Conservation (phyloP, 768 basidiomycete species). For the Strobilomyces confusus region DNA sequence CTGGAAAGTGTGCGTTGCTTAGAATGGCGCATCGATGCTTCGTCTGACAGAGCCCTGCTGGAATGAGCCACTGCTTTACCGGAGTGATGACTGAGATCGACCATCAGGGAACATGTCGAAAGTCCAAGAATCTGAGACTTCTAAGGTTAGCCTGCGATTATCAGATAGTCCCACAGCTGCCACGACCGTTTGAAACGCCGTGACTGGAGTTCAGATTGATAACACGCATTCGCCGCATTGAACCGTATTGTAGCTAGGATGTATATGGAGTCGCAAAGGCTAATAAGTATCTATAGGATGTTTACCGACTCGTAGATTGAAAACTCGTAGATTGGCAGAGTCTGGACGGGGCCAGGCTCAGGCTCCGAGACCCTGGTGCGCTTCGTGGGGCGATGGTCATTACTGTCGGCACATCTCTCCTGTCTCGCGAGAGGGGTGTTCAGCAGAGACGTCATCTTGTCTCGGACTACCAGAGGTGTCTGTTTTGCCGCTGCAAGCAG, state of each 20-base stretch:
- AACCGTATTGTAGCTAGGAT: background rate
- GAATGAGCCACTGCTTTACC: background rate
- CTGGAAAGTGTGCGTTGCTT: constrained; percentile 35
- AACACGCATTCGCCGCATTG: too few species aligned
- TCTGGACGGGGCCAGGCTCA: too few species aligned
- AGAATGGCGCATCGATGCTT: constrained; percentile 12
- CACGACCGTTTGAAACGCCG: too few species aligned
- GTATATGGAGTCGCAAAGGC: background rate
- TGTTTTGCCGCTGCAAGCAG: background rate
- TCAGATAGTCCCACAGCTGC: too few species aligned
- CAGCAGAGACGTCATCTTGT: background rate
- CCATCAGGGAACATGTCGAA: background rate
- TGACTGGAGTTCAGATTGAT: too few species aligned
- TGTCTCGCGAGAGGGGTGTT: background rate
- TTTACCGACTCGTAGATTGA: too few species aligned
- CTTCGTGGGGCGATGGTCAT: background rate
- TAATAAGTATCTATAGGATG: background rate
- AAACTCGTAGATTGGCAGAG: too few species aligned
- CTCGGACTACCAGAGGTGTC: background rate
- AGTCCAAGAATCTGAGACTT: background rate
- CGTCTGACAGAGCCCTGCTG: constrained; percentile 1
- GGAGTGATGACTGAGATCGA: background rate
- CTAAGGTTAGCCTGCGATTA: too few species aligned
- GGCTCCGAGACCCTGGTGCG: background rate
- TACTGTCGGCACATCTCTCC: background rate